Conservation (phyloP, 2,329 filamentous ascomycete genomes). For the Bipolaris cookei region DNA sequence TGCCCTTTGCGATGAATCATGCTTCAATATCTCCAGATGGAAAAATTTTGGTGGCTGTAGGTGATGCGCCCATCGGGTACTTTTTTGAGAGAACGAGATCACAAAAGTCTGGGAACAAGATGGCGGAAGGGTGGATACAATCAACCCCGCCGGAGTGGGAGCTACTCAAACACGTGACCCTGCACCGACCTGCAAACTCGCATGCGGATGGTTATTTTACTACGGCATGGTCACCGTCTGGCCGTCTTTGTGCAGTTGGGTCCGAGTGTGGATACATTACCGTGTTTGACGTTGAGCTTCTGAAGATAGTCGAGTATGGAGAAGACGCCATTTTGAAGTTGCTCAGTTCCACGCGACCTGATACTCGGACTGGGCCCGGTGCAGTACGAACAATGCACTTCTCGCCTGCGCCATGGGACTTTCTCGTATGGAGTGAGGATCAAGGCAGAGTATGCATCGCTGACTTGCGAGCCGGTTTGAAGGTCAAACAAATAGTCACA, state of each 20-base stretch:
- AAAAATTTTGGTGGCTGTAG: conserved; percentile 77
- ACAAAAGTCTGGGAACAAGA: conserved; percentile 35
- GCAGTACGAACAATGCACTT: conserved; percentile 92
- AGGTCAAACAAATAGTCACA: conserved; percentile 70
- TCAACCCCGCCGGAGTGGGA: conserved; percentile 49
- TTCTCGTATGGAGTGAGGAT: conserved; percentile 93
- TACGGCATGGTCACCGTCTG: conserved; percentile 76
- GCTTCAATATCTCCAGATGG: conserved; percentile 93
- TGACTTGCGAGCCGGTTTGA: conserved; percentile 71
- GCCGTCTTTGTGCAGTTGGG: conserved; percentile 74
- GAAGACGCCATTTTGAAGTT: conserved; percentile 72
- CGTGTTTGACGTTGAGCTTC: conserved; percentile 67
- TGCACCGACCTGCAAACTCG: conserved; percentile 50
- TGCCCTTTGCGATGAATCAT: conserved; percentile 89
- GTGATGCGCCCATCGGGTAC: conserved; percentile 86
- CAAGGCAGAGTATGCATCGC: conserved; percentile 76
- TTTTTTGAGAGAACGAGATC: conserved; percentile 69
- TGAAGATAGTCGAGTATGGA: conserved; percentile 51
- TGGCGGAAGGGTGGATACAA: conserved; percentile 28
- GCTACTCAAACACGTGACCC: conserved; percentile 48
- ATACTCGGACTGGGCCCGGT: conserved; percentile 65
- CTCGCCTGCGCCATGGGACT: conserved; percentile 85
- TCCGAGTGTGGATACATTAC: conserved; percentile 83
- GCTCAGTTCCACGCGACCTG: conserved; percentile 78
- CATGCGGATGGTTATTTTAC: conserved; percentile 70